phyloP scores from a whole-genome alignment of 2,329 filamentous ascomycete species.

The Elsinoe arachidis region DNA sequence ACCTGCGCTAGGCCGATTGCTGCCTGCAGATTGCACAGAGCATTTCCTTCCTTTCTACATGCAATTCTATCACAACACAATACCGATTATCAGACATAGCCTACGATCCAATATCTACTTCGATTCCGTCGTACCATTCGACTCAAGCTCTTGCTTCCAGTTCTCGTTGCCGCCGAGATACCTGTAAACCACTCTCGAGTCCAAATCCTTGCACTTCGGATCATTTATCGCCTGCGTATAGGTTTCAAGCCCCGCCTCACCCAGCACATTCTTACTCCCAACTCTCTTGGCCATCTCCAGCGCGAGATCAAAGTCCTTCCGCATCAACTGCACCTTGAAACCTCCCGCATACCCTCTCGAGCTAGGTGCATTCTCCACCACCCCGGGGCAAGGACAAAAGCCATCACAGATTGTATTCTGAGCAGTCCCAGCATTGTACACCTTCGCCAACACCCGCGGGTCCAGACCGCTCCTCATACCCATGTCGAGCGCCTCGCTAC shows the following conservation, averaged over 20 bases:
- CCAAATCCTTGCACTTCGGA: slow-evolving; percentile 43
- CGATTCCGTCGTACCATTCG: background rate
- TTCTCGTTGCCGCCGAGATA: slow-evolving; percentile 47
- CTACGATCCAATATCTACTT: background rate
- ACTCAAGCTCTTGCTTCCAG: slow-evolving; percentile 31
- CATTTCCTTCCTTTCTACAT: too few relatives aligned
- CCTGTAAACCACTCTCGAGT: slow-evolving; percentile 51
- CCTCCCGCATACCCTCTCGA: slow-evolving; percentile 45
- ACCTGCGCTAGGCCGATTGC: too few relatives aligned
- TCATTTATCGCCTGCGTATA: slow-evolving; percentile 47
- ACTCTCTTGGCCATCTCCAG: slow-evolving; percentile 47
- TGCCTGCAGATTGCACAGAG: too few relatives aligned
- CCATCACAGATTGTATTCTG: slow-evolving; percentile 45
- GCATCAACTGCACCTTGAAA: slow-evolving; percentile 53
- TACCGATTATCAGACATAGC: background rate
- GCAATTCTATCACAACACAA: too few relatives aligned
- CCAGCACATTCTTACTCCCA: slow-evolving; percentile 43
- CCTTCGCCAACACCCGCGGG: slow-evolving; percentile 43
- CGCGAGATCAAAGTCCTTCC: slow-evolving; percentile 50
- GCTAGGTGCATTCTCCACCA: slow-evolving; percentile 40
- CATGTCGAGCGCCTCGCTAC: slow-evolving; percentile 52
- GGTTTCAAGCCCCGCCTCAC: slow-evolving; percentile 41
- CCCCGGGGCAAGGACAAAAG: slow-evolving; percentile 44
- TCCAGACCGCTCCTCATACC: slow-evolving; percentile 51
- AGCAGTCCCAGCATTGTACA: slow-evolving; percentile 45